phyloP scores from a whole-genome alignment of 441 rosid species.

The Flueggea neowawraea region DNA sequence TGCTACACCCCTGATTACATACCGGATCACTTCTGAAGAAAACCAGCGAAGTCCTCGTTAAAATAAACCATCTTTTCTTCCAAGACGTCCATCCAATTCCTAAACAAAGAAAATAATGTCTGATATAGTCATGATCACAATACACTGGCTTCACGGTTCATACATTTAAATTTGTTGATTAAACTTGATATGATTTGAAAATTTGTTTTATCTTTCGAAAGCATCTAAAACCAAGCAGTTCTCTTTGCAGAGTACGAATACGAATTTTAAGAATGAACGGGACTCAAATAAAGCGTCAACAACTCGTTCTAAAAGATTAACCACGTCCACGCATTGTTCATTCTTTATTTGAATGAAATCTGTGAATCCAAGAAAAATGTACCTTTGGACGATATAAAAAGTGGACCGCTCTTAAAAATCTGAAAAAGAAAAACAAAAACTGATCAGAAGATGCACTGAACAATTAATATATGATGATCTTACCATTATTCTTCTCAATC shows the following conservation, averaged over 20 bases:
- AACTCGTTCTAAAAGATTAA: too few species aligned
- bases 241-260: too few species aligned
- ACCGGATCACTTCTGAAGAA: constrained; percentile 99
- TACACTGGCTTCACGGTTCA: background rate
- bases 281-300: too few species aligned
- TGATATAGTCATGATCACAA: background rate
- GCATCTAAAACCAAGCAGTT: too few species aligned
- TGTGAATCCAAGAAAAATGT: constrained; percentile 1
- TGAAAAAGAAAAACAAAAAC: constrained; percentile 23
- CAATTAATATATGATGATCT: background rate
- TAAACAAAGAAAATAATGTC: constrained; percentile 17
- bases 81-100: constrained; percentile 99
- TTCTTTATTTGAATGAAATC: background rate
- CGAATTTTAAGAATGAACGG: too few species aligned
- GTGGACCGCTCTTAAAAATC: constrained; percentile 95
- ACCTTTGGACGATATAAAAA: constrained; percentile 96
- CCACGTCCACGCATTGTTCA: too few species aligned
- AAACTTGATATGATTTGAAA: too few species aligned
- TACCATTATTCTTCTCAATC: background rate
- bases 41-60: constrained; percentile 90
- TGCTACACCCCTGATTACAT: constrained; percentile 27
- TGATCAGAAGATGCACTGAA: background rate
- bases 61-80: constrained; percentile 99
- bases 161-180: background rate
- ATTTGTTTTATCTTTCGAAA: too few species aligned